Conservation (phyloP, 2,329 filamentous ascomycete genomes). For the Fusarium beomiforme region DNA sequence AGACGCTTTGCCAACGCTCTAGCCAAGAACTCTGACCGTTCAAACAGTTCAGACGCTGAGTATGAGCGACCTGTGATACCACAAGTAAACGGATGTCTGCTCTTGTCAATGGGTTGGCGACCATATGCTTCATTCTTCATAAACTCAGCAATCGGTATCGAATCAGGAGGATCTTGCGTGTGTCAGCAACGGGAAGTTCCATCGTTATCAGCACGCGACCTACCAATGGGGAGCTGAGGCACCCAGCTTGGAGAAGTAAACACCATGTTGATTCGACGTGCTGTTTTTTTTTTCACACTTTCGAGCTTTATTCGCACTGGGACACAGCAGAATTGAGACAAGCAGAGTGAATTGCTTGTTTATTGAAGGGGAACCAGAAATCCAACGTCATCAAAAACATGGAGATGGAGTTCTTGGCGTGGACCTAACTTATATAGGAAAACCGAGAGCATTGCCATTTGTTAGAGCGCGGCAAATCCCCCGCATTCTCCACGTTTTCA, state of each 20-base stretch:
- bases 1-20: slow-evolving; percentile 70
- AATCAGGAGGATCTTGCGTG: background rate
- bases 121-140: slow-evolving; percentile 19
- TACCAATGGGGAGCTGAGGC: background rate
- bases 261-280: background rate
- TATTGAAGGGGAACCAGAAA: background rate
- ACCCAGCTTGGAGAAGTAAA: slow-evolving; percentile 8
- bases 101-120: slow-evolving; percentile 67
- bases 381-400: background rate
- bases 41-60: slow-evolving; percentile 68
- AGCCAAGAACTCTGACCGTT: slow-evolving; percentile 73
- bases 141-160: slow-evolving; percentile 14
- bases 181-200: background rate
- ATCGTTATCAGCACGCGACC: background rate
- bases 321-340: background rate
- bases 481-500: background rate
- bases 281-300: background rate
- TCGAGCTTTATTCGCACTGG: background rate
- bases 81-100: slow-evolving; percentile 80
- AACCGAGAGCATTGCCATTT: slow-evolving; percentile 1
- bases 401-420: background rate
- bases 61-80: slow-evolving; percentile 76
- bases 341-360: background rate
- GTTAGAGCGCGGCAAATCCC: background rate
- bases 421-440: background rate